A percentile compares a stretch with the other conserved stretches of the same genome.
These are phyloP conservation scores for Dichotomocladium elegans DNA, from an alignment of 371 early-diverging fungal genomes.

Conservation along the genomic window DNA sequence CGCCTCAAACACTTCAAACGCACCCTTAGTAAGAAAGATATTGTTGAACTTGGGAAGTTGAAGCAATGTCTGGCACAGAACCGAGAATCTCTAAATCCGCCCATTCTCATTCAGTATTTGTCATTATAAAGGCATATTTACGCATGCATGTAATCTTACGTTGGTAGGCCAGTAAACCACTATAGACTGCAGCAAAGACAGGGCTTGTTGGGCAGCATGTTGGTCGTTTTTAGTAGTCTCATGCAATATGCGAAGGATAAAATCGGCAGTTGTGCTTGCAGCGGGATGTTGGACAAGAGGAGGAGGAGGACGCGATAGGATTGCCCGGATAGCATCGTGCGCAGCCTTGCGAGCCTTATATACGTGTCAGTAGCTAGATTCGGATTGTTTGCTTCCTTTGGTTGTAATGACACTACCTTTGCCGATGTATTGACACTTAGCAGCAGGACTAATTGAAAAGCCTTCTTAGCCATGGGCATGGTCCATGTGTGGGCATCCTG, in stretches of 20 bases:
- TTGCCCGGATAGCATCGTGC: slow-evolving; percentile 73
- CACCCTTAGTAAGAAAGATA: slow-evolving; percentile 73
- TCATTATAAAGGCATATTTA: too few species aligned
- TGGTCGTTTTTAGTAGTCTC: slow-evolving; percentile 65
- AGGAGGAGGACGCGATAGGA: slow-evolving; percentile 72
- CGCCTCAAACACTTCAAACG: slow-evolving; percentile 78
- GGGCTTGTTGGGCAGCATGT: slow-evolving; percentile 70
- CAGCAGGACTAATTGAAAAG: slow-evolving; percentile 69
- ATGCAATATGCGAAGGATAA: slow-evolving; percentile 63
- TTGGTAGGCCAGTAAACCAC: slow-evolving; percentile 72
- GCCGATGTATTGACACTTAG: slow-evolving; percentile 82
- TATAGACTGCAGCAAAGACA: slow-evolving; percentile 73
- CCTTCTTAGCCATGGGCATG: slow-evolving; percentile 61
- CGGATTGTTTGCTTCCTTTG: neutral
- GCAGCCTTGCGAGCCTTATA: slow-evolving; percentile 71
- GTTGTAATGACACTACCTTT: slow-evolving; percentile 68
- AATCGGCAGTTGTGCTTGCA: slow-evolving; percentile 69
- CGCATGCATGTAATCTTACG: slow-evolving; percentile 29
- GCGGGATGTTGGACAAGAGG: slow-evolving; percentile 80
- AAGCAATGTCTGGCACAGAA: slow-evolving; percentile 73
- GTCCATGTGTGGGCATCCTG: slow-evolving; percentile 80
- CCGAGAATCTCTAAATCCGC: slow-evolving; percentile 42
- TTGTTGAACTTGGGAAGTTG: slow-evolving; percentile 82
- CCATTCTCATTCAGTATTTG: neutral
- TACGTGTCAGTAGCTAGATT: neutral